Percentiles rank a stretch among this genome's conserved stretches.
Conservation (phyloP, 306 rosid species). For the Delonix regia region DNA sequence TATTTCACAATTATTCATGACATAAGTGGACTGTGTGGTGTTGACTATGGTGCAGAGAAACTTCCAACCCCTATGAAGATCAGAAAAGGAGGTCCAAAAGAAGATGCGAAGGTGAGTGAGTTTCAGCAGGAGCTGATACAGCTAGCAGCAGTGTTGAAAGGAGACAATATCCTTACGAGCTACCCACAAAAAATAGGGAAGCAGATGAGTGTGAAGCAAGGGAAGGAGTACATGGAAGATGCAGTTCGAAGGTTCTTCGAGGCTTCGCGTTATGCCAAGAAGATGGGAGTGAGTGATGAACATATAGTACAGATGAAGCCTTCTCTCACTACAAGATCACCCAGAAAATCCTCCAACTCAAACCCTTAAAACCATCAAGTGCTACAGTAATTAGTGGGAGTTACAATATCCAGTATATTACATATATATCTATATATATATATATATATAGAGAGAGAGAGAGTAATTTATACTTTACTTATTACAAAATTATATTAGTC, state of each 20-base stretch:
- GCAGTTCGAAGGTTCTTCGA: constrained; percentile 72
- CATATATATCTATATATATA: background rate
- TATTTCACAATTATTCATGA: no score
- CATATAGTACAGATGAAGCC: constrained; percentile 89
- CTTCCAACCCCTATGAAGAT: constrained; percentile 66
- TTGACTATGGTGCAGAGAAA: constrained; percentile 46
- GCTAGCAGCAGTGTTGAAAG: constrained; percentile 79
- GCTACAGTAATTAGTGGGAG: no score
- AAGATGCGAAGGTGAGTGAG: constrained; percentile 61
- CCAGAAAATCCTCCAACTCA: constrained; percentile 34
- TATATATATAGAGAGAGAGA: background rate
- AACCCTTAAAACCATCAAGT: constrained; percentile 40
- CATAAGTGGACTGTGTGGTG: background rate
- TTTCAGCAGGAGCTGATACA: constrained; percentile 85
- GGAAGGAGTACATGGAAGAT: constrained; percentile 68
- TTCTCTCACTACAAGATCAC: constrained; percentile 73
- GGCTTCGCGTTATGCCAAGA: constrained; percentile 71
- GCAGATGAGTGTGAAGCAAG: constrained; percentile 75
- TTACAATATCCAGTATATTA: no score
- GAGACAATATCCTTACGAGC: constrained; percentile 70
- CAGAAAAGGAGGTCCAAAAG: constrained; percentile 58
- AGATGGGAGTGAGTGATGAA: constrained; percentile 78
- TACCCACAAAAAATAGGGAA: constrained; percentile 63
- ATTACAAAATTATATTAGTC: no score
- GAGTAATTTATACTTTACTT: no score